A percentile compares a stretch with the other conserved stretches of the same genome.
These are phyloP conservation scores for Lavandula angustifolia DNA, from an alignment of 257 asterid species.

Conservation along the genomic window DNA sequence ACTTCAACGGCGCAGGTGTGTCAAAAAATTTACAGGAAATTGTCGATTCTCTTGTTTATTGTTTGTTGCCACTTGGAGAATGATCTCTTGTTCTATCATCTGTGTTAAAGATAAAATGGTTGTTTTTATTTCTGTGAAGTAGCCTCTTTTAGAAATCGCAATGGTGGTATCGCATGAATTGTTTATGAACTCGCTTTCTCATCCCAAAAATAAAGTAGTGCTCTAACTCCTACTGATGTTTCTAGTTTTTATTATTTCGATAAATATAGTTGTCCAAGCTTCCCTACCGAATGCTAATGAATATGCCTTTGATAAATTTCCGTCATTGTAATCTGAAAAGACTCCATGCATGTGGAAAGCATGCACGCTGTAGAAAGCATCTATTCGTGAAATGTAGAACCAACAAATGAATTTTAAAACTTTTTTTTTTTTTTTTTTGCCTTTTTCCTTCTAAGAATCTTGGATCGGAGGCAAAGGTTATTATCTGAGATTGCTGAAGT, in stretches of 20 bases:
- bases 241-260: constrained; percentile 19
- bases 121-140: neutral
- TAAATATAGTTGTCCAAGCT: neutral
- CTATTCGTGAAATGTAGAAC: constrained; percentile 12
- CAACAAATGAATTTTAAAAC: constrained; percentile 18
- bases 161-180: constrained; percentile 21
- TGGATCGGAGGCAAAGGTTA: constrained; percentile 72
- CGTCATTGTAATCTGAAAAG: neutral
- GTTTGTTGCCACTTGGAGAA: constrained; percentile 21
- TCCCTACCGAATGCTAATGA: neutral
- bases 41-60: constrained; percentile 7
- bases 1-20: constrained; percentile 91
- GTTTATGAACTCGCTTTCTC: constrained; percentile 15
- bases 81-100: constrained; percentile 16
- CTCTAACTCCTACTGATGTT: neutral
- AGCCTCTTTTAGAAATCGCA: constrained; percentile 7
- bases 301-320: neutral
- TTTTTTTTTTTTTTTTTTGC: constrained; percentile 19
- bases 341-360: constrained; percentile 6
- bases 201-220: neutral
- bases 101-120: neutral
- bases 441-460: constrained; percentile 57
- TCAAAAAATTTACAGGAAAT: constrained; percentile 22
- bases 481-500: constrained; percentile 85
- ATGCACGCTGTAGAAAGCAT: no score